Evolutionary conservation across 345 rosid genomes (phyloP).

Genomic region (rapeseed (Brassica napus)): DNA sequence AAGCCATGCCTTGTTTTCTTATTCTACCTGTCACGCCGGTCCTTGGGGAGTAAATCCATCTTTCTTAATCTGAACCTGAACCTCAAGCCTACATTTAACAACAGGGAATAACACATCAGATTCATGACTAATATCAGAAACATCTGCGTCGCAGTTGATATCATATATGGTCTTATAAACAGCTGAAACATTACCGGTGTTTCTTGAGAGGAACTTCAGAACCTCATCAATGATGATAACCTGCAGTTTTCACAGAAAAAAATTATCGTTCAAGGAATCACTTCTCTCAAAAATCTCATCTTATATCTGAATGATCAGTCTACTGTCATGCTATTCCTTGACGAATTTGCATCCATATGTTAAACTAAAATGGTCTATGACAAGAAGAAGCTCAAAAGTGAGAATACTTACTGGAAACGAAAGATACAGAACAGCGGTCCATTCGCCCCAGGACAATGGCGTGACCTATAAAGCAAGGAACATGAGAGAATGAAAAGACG

Average conservation of each 20-base stretch:
- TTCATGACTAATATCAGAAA: background rate
- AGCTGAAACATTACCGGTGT: conserved; percentile 30
- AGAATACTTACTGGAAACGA: conserved; percentile 82
- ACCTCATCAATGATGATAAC: conserved; percentile 91
- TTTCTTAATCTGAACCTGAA: conserved; percentile 75
- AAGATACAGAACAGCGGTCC: conserved; percentile 82
- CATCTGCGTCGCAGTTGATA: conserved; percentile 12
- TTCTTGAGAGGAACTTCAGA: conserved; percentile 90
- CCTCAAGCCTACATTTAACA: conserved; percentile 58
- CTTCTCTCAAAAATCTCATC: background rate
- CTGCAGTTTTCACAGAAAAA: conserved; percentile 45
- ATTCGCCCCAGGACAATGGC: conserved; percentile 90
- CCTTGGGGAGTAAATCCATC: conserved; percentile 77
- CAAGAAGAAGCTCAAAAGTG: background rate
- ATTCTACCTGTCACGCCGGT: conserved; percentile 66
- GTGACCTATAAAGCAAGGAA: conserved; percentile 66
- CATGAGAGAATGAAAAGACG: conserved; percentile 22
- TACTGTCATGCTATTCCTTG: background rate
- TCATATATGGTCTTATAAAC: background rate
- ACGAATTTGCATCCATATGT: conserved; percentile 14
- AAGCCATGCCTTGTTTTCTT: conserved; percentile 22
- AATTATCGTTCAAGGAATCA: background rate
- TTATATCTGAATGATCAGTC: conserved; percentile 1
- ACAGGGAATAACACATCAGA: conserved; percentile 14
- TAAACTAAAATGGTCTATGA: conserved; percentile 5